Percentiles rank a stretch among this genome's conserved stretches.
phyloP scores from a whole-genome alignment of 139 green algal species.

The Closterium sp. region DNA sequence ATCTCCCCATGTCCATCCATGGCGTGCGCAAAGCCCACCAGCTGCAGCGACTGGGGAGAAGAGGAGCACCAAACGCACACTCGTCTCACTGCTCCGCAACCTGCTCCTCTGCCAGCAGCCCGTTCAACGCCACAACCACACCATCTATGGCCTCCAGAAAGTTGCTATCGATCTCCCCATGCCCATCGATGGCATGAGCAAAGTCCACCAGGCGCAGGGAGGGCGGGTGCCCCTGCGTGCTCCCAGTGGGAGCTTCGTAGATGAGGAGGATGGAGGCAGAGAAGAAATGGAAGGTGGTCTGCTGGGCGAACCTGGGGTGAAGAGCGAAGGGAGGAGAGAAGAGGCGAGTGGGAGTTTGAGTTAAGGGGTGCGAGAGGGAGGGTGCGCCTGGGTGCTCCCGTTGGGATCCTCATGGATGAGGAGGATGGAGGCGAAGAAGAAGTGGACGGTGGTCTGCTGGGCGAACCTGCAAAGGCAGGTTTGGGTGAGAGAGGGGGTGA shows the following conservation, averaged over 20 bases:
- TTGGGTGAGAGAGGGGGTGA: too few relatives aligned
- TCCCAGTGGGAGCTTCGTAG: neutral
- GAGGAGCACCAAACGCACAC: neutral
- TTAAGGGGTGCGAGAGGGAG: too few relatives aligned
- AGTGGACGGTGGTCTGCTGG: conserved; percentile 21
- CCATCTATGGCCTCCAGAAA: conserved; percentile 22
- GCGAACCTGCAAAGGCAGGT: conserved; percentile 12
- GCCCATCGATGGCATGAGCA: conserved; percentile 28
- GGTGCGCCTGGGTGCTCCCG: too few relatives aligned
- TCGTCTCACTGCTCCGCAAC: neutral
- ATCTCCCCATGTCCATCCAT: conserved; percentile 10
- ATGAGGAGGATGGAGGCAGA: conserved; percentile 22
- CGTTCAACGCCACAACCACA: neutral
- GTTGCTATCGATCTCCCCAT: conserved; percentile 13
- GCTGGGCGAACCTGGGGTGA: conserved; percentile 17
- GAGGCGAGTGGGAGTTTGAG: too few relatives aligned
- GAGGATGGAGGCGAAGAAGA: conserved; percentile 27
- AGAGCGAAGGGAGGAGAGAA: neutral
- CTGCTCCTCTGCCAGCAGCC: neutral
- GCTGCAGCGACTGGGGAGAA: neutral
- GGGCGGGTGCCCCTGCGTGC: neutral
- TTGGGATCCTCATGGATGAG: conserved; percentile 5
- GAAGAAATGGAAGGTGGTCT: conserved; percentile 31
- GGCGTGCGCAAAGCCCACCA: conserved; percentile 34
- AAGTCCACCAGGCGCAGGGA: conserved; percentile 32